phyloP scores from a whole-genome alignment of 106 monocot species.

The Amphibolis antarctica region DNA sequence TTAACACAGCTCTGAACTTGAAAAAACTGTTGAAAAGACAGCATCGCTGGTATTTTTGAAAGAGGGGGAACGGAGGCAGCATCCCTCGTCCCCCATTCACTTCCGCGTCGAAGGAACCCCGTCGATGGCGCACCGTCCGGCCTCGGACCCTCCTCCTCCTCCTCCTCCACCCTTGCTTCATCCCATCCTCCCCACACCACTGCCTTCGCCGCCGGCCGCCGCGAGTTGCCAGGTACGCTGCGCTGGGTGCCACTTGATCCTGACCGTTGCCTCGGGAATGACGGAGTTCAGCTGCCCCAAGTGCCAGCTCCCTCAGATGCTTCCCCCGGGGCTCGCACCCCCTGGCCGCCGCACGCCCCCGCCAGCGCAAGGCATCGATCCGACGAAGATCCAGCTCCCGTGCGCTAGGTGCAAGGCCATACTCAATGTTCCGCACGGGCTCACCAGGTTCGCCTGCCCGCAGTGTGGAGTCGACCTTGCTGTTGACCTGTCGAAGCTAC shows the following conservation, averaged over 20 bases:
- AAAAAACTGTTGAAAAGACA: no score
- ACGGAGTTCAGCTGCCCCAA: slow-evolving; percentile 94
- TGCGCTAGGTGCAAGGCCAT: slow-evolving; percentile 90
- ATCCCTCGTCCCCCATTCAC: neutral
- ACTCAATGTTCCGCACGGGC: slow-evolving; percentile 91
- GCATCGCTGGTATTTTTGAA: no score
- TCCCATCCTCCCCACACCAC: slow-evolving; percentile 9
- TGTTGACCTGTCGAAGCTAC: slow-evolving; percentile 68
- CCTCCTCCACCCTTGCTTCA: no score
- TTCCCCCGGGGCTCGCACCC: slow-evolving; percentile 64
- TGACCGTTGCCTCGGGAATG: slow-evolving; percentile 80
- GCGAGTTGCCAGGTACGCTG: slow-evolving; percentile 86
- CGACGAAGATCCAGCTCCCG: slow-evolving; percentile 97
- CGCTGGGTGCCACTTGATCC: slow-evolving; percentile 86
- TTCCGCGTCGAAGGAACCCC: neutral
- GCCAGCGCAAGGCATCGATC: slow-evolving; percentile 82
- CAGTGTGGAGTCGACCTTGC: slow-evolving; percentile 92
- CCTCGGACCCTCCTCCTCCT: neutral
- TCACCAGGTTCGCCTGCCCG: slow-evolving; percentile 76
- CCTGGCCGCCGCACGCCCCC: slow-evolving; percentile 10
- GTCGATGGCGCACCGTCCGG: neutral
- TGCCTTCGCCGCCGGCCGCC: slow-evolving; percentile 17
- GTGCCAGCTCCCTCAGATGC: slow-evolving; percentile 90
- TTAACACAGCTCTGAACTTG: no score
- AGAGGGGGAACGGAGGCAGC: no score